A percentile compares a stretch with the other conserved stretches of the same genome.
These are phyloP conservation scores for Nymphaea thermarum DNA, from an alignment of 164 flowering plant species.

Conservation along the genomic window DNA sequence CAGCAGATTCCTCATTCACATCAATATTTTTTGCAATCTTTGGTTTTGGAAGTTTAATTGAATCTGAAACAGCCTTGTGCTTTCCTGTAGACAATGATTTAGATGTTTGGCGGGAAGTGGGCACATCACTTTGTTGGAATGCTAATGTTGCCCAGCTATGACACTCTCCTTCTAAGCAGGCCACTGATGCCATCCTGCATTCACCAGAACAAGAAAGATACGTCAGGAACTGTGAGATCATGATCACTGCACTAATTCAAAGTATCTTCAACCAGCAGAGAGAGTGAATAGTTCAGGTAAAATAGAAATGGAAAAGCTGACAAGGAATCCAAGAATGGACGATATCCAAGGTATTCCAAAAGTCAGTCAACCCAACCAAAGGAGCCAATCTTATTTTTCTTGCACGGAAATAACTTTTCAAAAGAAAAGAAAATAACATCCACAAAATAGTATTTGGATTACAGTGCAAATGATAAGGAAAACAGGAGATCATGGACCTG, in stretches of 20 bases:
- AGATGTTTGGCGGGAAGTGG: slow-evolving; percentile 18
- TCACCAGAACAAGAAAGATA: neutral
- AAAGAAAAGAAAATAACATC: neutral
- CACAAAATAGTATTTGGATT: neutral
- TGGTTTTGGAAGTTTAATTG: slow-evolving; percentile 35
- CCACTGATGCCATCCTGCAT: slow-evolving; percentile 39
- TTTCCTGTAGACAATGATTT: slow-evolving; percentile 49
- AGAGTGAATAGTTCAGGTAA: neutral
- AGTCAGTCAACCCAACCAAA: neutral
- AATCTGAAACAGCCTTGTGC: slow-evolving; percentile 53
- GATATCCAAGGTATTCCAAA: neutral
- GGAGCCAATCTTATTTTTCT: neutral
- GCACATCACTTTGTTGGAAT: slow-evolving; percentile 32
- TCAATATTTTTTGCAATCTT: slow-evolving; percentile 29
- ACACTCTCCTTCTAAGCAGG: slow-evolving; percentile 36
- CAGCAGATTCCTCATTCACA: slow-evolving; percentile 15
- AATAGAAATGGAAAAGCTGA: neutral
- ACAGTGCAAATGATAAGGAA: neutral
- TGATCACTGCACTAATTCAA: neutral
- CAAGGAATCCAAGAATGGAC: neutral
- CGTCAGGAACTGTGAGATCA: neutral
- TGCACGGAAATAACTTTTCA: neutral
- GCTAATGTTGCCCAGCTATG: slow-evolving; percentile 41
- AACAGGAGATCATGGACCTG: slow-evolving; percentile 33
- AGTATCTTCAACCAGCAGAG: neutral